Percentiles rank a stretch among this genome's conserved stretches.
Evolutionary conservation across 257 asterid genomes (phyloP).

Genomic region (Nicotiana knightiana): DNA sequence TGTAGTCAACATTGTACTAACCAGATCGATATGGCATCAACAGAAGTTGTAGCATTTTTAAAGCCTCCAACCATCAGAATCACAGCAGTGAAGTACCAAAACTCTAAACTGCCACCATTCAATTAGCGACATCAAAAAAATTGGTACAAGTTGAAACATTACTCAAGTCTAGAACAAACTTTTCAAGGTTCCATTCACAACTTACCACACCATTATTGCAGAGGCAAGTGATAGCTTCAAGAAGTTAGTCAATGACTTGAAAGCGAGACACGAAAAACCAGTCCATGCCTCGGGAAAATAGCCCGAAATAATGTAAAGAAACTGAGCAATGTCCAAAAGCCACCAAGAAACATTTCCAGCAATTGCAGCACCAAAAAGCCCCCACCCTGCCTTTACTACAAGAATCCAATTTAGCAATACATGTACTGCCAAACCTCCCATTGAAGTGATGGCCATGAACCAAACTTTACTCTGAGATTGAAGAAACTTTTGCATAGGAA

Average conservation of each 20-base stretch:
- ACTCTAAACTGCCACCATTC: slow-evolving; percentile 29
- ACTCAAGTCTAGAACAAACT: background rate
- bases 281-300: slow-evolving; percentile 48
- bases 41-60: slow-evolving; percentile 32
- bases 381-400: slow-evolving; percentile 43
- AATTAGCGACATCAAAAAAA: background rate
- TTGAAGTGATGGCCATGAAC: slow-evolving; percentile 51
- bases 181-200: background rate
- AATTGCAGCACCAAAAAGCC: slow-evolving; percentile 47
- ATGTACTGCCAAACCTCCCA: slow-evolving; percentile 34
- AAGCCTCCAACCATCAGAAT: slow-evolving; percentile 43
- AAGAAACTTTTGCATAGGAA: slow-evolving; percentile 53
- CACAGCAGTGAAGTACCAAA: slow-evolving; percentile 41
- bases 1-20: background rate
- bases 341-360: slow-evolving; percentile 55
- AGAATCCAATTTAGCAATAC: slow-evolving; percentile 42
- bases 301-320: slow-evolving; percentile 35
- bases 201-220: slow-evolving; percentile 57
- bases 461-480: slow-evolving; percentile 61
- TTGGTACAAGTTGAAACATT: background rate
- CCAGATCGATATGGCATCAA: slow-evolving; percentile 44
- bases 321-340: slow-evolving; percentile 48
- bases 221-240: slow-evolving; percentile 46
- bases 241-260: slow-evolving; percentile 37
- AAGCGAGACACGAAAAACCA: slow-evolving; percentile 48